phyloP scores from a whole-genome alignment of 495 filamentous ascomycete genomes.

The Trichoderma reesei region DNA sequence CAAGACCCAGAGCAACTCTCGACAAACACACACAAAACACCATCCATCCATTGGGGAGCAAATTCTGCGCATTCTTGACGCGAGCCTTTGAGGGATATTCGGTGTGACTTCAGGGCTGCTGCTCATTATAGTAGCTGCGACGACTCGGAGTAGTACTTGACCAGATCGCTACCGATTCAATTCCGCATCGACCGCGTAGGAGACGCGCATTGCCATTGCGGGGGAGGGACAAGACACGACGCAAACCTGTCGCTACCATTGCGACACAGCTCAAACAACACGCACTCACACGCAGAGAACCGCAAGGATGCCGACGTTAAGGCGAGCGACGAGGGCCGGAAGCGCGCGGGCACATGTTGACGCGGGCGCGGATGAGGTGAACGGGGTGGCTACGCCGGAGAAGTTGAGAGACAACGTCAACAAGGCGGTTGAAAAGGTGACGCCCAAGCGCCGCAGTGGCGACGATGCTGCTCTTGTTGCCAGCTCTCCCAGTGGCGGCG shows the following conservation, averaged over 20 bases:
- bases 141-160: too few relatives aligned
- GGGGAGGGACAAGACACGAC: neutral
- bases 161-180: too few relatives aligned
- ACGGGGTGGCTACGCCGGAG: neutral
- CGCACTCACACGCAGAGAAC: neutral
- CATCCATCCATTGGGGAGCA: neutral
- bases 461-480: neutral
- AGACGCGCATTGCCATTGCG: neutral
- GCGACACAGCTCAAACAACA: neutral
- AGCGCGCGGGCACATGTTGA: neutral
- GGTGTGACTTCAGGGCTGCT: too few relatives aligned
- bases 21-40: neutral
- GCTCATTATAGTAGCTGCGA: too few relatives aligned
- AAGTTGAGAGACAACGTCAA: neutral
- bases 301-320: slow-evolving; percentile 5
- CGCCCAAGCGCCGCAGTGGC: neutral
- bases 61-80: too few relatives aligned
- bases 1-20: too few relatives aligned
- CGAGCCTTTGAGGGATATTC: too few relatives aligned
- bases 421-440: neutral
- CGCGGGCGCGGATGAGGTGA: neutral
- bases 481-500: neutral
- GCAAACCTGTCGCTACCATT: neutral
- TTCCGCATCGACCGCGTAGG: too few relatives aligned
- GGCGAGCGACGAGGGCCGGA: neutral